phyloP scores from a whole-genome alignment of 164 flowering plant genomes.

The Cinnamomum micranthum region DNA sequence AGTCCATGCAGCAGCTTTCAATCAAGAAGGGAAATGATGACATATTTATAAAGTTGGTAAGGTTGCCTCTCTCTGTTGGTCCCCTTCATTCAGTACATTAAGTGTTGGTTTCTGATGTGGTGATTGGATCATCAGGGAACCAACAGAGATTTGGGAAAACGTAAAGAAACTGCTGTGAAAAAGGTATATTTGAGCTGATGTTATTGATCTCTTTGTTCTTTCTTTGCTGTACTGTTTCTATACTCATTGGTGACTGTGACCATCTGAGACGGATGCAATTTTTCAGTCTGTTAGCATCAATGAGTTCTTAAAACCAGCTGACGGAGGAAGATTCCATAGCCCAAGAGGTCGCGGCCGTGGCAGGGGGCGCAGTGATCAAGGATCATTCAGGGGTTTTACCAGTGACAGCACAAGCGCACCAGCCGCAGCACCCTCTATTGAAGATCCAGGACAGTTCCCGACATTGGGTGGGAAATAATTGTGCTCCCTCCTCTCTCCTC shows the following conservation, averaged over 20 bases:
- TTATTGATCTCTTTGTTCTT: neutral
- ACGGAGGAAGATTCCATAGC: slow-evolving; percentile 56
- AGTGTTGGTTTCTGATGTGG: neutral
- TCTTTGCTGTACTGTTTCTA: neutral
- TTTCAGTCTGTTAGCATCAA: slow-evolving; percentile 74
- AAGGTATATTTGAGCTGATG: slow-evolving; percentile 24
- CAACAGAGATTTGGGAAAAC: slow-evolving; percentile 29
- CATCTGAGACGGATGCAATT: neutral
- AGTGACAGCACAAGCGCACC: slow-evolving; percentile 19
- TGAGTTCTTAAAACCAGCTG: slow-evolving; percentile 89
- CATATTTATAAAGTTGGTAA: slow-evolving; percentile 46
- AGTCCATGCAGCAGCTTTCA: slow-evolving; percentile 48
- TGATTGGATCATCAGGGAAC: slow-evolving; percentile 20
- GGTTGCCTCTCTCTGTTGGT: slow-evolving; percentile 3
- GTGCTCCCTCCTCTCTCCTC: neutral
- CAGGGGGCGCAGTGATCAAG: slow-evolving; percentile 51
- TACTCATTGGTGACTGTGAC: no score
- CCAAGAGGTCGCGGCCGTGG: slow-evolving; percentile 80
- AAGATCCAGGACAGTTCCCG: slow-evolving; percentile 20
- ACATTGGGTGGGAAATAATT: slow-evolving; percentile 15
- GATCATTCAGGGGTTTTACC: slow-evolving; percentile 41
- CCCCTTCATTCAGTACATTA: neutral
- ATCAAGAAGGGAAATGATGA: slow-evolving; percentile 48
- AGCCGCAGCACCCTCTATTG: slow-evolving; percentile 10
- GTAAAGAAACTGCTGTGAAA: slow-evolving; percentile 32